Percentiles rank a stretch among this genome's conserved stretches.
These are phyloP conservation scores for Hortiboletus campestris DNA, from an alignment of 768 basidiomycete genomes.

Conservation along the genomic window DNA sequence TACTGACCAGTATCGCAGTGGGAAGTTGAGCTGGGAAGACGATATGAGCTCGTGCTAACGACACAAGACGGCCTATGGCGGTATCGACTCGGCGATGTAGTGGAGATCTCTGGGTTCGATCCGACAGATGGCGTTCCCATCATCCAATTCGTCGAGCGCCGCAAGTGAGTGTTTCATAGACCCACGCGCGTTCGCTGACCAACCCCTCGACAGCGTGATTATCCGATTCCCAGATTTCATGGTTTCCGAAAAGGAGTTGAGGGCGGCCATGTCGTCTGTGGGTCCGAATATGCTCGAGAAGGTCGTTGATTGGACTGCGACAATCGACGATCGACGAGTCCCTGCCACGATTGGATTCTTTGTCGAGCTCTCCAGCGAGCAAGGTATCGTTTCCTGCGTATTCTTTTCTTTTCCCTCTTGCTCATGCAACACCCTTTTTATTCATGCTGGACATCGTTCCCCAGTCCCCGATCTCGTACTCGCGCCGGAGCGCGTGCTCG, in stretches of 20 bases:
- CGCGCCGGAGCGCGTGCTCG: constrained; percentile 8
- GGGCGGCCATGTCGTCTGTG: not conserved
- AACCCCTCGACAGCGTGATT: not conserved
- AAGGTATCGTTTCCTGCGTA: not conserved
- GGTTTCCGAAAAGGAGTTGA: constrained; percentile 13
- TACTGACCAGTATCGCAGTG: constrained; percentile 13
- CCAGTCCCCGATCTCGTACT: not conserved
- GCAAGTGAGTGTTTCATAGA: constrained; percentile 3
- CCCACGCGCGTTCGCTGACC: not conserved
- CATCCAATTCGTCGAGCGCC: constrained; percentile 15
- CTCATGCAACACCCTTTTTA: not conserved
- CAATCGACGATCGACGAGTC: constrained; percentile 1
- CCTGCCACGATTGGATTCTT: constrained; percentile 16
- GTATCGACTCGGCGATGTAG: no score
- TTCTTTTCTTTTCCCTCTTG: not conserved
- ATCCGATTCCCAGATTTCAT: constrained; percentile 13
- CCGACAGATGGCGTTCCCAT: constrained; percentile 17
- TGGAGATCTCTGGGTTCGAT: not conserved
- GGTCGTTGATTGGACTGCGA: constrained; percentile 15
- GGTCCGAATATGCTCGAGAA: not conserved
- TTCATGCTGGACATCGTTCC: not conserved
- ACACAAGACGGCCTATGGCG: no score
- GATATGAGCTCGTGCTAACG: no score
- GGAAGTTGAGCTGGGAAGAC: constrained; percentile 9
- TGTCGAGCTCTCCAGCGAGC: constrained; percentile 8